phyloP scores from a whole-genome alignment of 352 stramenopile genomes.

The Phytophthora boehmeriae region DNA sequence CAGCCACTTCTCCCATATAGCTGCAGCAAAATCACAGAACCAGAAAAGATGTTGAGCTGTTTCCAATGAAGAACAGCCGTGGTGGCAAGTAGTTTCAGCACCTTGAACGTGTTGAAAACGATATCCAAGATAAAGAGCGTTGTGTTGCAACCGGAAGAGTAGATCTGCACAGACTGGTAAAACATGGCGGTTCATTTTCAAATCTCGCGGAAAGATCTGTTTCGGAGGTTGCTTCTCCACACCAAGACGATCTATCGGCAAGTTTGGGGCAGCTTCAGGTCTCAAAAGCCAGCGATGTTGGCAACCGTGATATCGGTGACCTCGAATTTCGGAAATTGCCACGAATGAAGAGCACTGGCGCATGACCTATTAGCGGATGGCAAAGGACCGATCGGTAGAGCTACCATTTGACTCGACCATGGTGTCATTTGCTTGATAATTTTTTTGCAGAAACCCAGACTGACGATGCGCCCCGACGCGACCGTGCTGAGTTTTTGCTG shows the following conservation, averaged over 20 bases:
- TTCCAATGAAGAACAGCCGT: background rate
- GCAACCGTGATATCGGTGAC: too few species aligned
- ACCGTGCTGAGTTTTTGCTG: too few species aligned
- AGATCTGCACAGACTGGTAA: constrained; percentile 3
- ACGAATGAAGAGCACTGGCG: too few species aligned
- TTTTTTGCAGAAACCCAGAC: too few species aligned
- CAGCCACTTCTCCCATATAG: constrained; percentile 3
- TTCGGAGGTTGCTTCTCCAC: background rate
- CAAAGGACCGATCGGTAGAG: too few species aligned
- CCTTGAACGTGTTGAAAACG: background rate
- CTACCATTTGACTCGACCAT: too few species aligned
- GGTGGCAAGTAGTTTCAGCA: background rate
- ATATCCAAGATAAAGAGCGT: constrained; percentile 5
- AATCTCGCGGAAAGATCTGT: background rate
- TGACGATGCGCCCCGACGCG: too few species aligned
- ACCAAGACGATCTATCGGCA: background rate
- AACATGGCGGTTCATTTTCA: constrained; percentile 1
- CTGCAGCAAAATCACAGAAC: background rate
- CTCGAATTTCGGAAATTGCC: too few species aligned
- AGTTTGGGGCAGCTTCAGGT: too few species aligned
- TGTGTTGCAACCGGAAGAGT: constrained; percentile 8
- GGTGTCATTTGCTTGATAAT: too few species aligned
- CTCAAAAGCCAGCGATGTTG: too few species aligned
- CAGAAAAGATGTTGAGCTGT: constrained; percentile 1
- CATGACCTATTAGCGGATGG: too few species aligned